Conservation (phyloP, 202 grass and related monocot species). For the Alloteropsis angusta region DNA sequence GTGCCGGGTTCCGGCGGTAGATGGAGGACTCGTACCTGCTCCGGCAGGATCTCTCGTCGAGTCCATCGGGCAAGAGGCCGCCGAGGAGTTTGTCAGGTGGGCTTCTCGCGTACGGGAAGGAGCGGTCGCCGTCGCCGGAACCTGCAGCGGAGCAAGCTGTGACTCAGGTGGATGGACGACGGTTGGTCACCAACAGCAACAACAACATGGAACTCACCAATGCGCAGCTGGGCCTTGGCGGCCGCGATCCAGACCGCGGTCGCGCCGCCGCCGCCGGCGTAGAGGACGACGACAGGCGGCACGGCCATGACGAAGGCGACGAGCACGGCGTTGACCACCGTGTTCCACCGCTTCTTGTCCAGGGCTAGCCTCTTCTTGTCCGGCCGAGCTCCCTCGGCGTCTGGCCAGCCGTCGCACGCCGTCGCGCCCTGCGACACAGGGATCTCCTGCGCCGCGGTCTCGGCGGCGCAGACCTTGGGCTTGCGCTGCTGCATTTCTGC, state of each 20-base stretch:
- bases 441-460: background rate
- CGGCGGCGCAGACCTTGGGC: conserved; percentile 7
- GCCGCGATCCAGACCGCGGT: conserved; percentile 14
- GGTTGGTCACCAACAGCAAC: no score
- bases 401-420: background rate
- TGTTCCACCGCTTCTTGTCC: conserved; percentile 6
- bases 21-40: conserved; percentile 41
- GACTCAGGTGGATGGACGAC: no score
- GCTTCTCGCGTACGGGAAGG: background rate
- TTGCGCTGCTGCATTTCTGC: conserved; percentile 32
- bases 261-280: background rate
- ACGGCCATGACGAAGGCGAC: conserved; percentile 27
- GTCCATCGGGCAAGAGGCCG: conserved; percentile 30
- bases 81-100: conserved; percentile 24
- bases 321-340: background rate
- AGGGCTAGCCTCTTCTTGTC: conserved; percentile 10
- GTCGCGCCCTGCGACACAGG: background rate
- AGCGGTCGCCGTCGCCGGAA: no score
- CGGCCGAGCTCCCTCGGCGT: background rate
- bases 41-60: conserved; percentile 23
- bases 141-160: no score
- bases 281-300: background rate
- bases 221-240: background rate
- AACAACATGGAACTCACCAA: background rate
- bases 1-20: conserved; percentile 16